Base-by-base conservation (phyloP, 2,329 filamentous ascomycete genomes). In the Cryphonectria carpinicola region DNA sequence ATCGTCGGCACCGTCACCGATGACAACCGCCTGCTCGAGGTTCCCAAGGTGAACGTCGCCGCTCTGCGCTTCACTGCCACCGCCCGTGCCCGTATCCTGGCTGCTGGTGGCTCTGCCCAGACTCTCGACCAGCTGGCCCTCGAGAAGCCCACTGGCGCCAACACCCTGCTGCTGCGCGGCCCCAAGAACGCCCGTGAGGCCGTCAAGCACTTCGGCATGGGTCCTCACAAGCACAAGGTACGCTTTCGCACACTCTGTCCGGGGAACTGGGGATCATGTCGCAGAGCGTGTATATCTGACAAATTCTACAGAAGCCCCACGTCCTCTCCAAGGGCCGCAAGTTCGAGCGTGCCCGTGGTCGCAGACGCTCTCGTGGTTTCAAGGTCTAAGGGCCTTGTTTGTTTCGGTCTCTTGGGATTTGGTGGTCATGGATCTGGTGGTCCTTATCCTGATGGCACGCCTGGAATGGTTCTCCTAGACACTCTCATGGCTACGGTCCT, bases 261-360 rank as follows among this genome's bases (percentile, higher is more conserved):
- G 35, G 8, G 14, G 17, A 32, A 14, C 1, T 2, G 14, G 13
- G 25, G 2, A 7, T 19, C 0, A 3, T 28, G 22, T 35, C 19
- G 10, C 39, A 64, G 37, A 25, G 5, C 5, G 68, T 60, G 43
- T 37, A 62, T 62, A 39, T 25, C 82, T 86, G 75, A 85, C 75
- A 64, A 68, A 60, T 72, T 74, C 56, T 79, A 73, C 77, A 96
- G 95, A 98, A 98, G 90, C 95, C 95, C 78, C 93, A 97, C 80
- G 90, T 99, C 81, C 90, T 94, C 86, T 97, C 94, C 89, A 99
- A 99, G 93, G 97, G 97, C 82, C 93, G 96, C 87, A 99, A 99
- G 90, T 99, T 99, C 89, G 97, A 99, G 92, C 90, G 91, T 81
- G 96, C 95, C 81, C 95, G 96, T 96, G 97, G 96, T 86, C 95